These are phyloP conservation scores for Holtermanniella nyarrowii DNA, from an alignment of 768 basidiomycete genomes.

Conservation along the genomic window DNA sequence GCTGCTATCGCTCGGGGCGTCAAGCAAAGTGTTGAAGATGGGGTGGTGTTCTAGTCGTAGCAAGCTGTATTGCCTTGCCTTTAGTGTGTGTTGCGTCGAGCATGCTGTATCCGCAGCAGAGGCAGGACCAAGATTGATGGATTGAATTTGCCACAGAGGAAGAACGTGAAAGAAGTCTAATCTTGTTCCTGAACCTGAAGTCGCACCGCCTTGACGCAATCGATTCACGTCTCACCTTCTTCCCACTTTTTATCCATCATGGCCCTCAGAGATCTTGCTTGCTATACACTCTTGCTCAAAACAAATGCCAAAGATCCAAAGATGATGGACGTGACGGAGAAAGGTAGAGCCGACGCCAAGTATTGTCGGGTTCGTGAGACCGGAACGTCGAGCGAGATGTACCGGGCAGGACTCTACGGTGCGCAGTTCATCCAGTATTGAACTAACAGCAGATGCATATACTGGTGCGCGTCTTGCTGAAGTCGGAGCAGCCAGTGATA, in stretches of 20 bases:
- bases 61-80: no score
- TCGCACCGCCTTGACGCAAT: no score
- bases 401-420: constrained; percentile 28
- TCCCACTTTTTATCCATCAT: constrained; percentile 3
- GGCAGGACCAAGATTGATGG: no score
- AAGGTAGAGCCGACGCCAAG: constrained; percentile 3
- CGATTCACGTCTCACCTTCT: no score
- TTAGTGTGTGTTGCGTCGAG: no score
- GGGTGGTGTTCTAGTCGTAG: background rate
- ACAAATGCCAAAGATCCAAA: constrained; percentile 8
- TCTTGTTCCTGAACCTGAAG: no score
- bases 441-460: constrained; percentile 19
- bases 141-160: no score
- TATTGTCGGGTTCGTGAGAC: constrained; percentile 22
- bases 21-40: background rate
- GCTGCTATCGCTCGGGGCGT: background rate
- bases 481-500: constrained; percentile 19
- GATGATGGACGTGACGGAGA: constrained; percentile 12
- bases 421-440: background rate
- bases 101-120: no score
- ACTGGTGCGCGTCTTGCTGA: constrained; percentile 30
- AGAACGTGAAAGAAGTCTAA: no score
- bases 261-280: constrained; percentile 23
- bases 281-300: constrained; percentile 21
- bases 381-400: constrained; percentile 16